Evolutionary conservation across 805 yeast species (phyloP).

Genomic region (Candida maesae): DNA sequence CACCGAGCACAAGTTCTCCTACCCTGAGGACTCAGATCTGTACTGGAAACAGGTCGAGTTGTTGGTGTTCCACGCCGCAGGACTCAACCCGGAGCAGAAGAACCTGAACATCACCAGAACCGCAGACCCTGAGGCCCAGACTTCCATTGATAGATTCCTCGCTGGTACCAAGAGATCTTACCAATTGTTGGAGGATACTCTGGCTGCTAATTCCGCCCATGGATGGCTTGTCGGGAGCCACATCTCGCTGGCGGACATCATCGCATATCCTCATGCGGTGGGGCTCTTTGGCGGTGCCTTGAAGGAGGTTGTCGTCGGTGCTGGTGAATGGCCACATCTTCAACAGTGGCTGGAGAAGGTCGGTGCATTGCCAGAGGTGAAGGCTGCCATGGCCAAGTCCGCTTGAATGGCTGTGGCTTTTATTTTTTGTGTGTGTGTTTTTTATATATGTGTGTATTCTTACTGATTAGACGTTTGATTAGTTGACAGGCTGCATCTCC

Average conservation of each 20-base stretch:
- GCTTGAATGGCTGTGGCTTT: background rate
- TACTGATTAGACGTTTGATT: too few species aligned
- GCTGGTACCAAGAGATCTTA: conserved; percentile 47
- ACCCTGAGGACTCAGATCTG: conserved; percentile 32
- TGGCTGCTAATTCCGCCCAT: conserved; percentile 36
- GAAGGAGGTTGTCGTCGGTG: conserved; percentile 7
- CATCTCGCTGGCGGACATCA: conserved; percentile 55
- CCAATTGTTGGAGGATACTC: conserved; percentile 46
- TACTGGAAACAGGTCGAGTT: conserved; percentile 53
- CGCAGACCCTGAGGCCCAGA: conserved; percentile 44
- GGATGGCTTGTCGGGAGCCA: conserved; percentile 60
- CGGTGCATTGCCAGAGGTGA: conserved; percentile 9
- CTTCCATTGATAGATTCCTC: conserved; percentile 34
- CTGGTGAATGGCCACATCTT: conserved; percentile 15
- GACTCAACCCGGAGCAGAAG: conserved; percentile 59
- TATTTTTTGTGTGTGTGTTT: too few species aligned
- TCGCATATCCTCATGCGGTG: conserved; percentile 37
- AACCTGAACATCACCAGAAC: conserved; percentile 41
- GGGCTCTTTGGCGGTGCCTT: too few species aligned
- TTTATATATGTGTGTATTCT: too few species aligned
- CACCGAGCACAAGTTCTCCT: conserved; percentile 39
- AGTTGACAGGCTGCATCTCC: too few species aligned
- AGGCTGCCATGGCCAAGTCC: conserved; percentile 10
- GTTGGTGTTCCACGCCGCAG: conserved; percentile 54
- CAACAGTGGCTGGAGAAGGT: conserved; percentile 15